Evolutionary conservation across 805 yeast species (phyloP), one percentile per base, ranked within the genome.

Genomic region (Ogataea degrootiae): DNA sequence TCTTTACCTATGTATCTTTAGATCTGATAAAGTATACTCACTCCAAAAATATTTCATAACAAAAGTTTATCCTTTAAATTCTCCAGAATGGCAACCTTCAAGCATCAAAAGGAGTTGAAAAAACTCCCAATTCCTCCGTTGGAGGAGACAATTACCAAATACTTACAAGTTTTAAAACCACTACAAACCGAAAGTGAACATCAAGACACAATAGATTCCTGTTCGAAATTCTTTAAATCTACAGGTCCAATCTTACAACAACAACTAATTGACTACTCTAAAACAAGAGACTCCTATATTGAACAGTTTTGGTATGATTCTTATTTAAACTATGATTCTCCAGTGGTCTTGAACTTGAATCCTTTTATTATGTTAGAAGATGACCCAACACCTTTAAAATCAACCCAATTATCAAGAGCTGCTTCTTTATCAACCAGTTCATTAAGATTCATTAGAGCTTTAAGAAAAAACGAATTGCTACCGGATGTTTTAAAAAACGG

Each of bases 301-400:
- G 97, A 90, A 67, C 96, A 90, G 65, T 90, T 90, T 65, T 90
- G 97, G 97, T 90, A 80, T 66, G 97, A 90, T 62, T 81, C 96
- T 1, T 90, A 90, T 65, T 73, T 90, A 55, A 83, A 83, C 64
- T 87, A 86, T 64, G 97, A 90, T 65, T 83, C 87, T 11, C 90
- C 94, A 0, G 96, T 90, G 37, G 97, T 90, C n/a, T 74, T 90
- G 52, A 90, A 90, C 66, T 76, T 90, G 57, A 90, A 90, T 60
- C 97, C 97, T 0, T 90, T 87, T 61, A 89, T 90, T 65, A 77
- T 89, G 57, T 75, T 90, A 51, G 96, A 90, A 63, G 97, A 90
- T 61, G 97, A 90, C 59, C 96, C 96, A 1, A 87, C 94, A 58
- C 79, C 83, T 34, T 73, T 78, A 46, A 79, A 75, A 49, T 61